Percentiles rank a stretch among this genome's conserved stretches.
Evolutionary conservation across 2,329 filamentous ascomycete genomes (phyloP).

Genomic region (Xylaria sp.): DNA sequence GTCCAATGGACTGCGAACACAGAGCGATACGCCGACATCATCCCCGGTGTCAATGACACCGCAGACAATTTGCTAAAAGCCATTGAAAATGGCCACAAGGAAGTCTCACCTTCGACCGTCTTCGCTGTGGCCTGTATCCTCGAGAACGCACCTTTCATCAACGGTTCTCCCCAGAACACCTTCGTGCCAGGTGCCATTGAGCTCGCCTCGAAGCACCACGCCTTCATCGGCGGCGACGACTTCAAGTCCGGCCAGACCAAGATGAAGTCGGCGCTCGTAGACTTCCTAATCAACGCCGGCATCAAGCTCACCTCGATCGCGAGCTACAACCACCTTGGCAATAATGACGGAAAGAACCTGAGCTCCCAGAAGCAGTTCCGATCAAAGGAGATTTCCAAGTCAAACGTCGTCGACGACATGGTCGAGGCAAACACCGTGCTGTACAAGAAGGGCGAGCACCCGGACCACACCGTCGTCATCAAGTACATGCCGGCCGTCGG

Average conservation of each 20-base stretch:
- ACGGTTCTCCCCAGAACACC: conserved; percentile 98
- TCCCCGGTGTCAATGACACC: conserved; percentile 92
- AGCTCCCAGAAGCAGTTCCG: conserved; percentile 98
- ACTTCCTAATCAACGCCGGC: conserved; percentile 97
- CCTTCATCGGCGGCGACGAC: conserved; percentile 97
- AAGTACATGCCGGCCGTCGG: conserved; percentile 99
- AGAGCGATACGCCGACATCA: conserved; percentile 89
- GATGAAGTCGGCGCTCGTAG: conserved; percentile 99
- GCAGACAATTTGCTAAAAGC: conserved; percentile 90
- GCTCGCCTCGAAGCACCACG: conserved; percentile 82
- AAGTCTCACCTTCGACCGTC: conserved; percentile 93
- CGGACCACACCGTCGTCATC: conserved; percentile 98
- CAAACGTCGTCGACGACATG: conserved; percentile 99
- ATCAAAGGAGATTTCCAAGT: conserved; percentile 99
- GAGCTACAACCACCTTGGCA: conserved; percentile 98
- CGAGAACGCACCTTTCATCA: conserved; percentile 93
- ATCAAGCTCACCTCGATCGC: conserved; percentile 99
- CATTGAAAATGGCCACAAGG: conserved; percentile 84
- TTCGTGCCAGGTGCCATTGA: conserved; percentile 93
- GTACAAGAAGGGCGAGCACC: conserved; percentile 91
- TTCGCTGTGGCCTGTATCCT: conserved; percentile 95
- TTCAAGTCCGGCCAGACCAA: conserved; percentile 99
- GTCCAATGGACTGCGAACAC: conserved; percentile 99
- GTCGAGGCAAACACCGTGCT: conserved; percentile 92
- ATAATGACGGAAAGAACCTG: conserved; percentile 99